These are phyloP conservation scores for Blastocystis hominis DNA, from an alignment of 352 stramenopile genomes.

Conservation along the genomic window DNA sequence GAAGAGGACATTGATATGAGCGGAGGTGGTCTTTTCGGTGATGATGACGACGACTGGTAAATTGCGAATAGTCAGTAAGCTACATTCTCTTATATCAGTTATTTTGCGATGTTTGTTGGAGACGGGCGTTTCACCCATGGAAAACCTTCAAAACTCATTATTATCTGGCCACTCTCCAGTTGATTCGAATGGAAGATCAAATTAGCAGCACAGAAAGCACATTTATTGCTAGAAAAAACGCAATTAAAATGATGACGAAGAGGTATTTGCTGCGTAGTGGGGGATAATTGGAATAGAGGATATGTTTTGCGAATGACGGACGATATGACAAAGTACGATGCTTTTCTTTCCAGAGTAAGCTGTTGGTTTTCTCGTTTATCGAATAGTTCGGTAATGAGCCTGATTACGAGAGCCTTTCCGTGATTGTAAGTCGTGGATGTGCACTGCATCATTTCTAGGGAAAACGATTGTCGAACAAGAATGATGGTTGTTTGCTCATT, in stretches of 20 bases:
- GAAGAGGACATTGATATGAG: constrained; percentile 58
- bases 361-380: background rate
- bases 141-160: background rate
- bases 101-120: background rate
- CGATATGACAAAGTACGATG: constrained; percentile 40
- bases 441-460: background rate
- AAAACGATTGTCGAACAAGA: constrained; percentile 20
- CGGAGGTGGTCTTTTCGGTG: constrained; percentile 61
- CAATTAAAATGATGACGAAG: constrained; percentile 58
- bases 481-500: background rate
- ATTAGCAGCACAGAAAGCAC: constrained; percentile 46
- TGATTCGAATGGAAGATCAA: constrained; percentile 27
- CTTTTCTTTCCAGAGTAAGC: constrained; percentile 28
- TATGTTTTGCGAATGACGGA: constrained; percentile 16
- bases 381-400: constrained; percentile 29
- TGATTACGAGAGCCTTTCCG: constrained; percentile 44
- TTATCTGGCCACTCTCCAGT: background rate
- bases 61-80: background rate
- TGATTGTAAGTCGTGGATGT: background rate
- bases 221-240: constrained; percentile 54
- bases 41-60: constrained; percentile 62
- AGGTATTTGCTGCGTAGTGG: background rate
- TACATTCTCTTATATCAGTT: constrained; percentile 51
- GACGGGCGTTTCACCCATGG: background rate
- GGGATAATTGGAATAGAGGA: background rate